These are phyloP conservation scores for Pythium monospermum DNA, from an alignment of 352 stramenopile genomes.

Conservation along the genomic window DNA sequence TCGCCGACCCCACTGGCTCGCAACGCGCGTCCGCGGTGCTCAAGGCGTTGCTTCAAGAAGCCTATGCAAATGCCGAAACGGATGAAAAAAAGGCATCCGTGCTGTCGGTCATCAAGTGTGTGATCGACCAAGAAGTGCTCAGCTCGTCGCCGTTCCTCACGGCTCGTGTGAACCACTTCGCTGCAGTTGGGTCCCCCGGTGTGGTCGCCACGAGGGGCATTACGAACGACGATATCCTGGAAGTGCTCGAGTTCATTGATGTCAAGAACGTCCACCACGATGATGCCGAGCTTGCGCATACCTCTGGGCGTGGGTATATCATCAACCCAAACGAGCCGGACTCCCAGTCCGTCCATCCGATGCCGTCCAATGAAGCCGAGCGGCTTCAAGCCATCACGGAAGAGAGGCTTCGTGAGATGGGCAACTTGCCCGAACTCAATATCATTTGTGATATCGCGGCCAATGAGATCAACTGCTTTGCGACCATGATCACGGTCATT, in stretches of 20 bases:
- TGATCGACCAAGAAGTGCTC: slow-evolving; percentile 29
- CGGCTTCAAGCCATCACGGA: slow-evolving; percentile 41
- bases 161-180: neutral
- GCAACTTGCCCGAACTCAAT: slow-evolving; percentile 48
- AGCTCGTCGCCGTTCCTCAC: neutral
- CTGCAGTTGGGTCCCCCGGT: neutral
- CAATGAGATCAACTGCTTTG: slow-evolving; percentile 46
- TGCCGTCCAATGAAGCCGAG: slow-evolving; percentile 37
- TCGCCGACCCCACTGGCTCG: slow-evolving; percentile 18
- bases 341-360: neutral
- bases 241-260: slow-evolving; percentile 10
- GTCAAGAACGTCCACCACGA: neutral
- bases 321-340: slow-evolving; percentile 9
- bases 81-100: slow-evolving; percentile 32
- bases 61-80: slow-evolving; percentile 23
- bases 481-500: slow-evolving; percentile 56
- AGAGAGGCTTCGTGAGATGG: slow-evolving; percentile 25
- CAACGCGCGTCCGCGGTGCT: slow-evolving; percentile 29
- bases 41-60: slow-evolving; percentile 31
- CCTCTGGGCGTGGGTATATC: slow-evolving; percentile 9
- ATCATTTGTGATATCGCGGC: slow-evolving; percentile 58
- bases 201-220: slow-evolving; percentile 8
- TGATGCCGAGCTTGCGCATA: slow-evolving; percentile 9
- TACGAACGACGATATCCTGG: neutral
- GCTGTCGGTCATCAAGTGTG: slow-evolving; percentile 37